Evolutionary conservation across 2,329 filamentous ascomycete genomes (phyloP), one percentile per base, ranked within the genome.

Genomic region (Alternaria viburni): DNA sequence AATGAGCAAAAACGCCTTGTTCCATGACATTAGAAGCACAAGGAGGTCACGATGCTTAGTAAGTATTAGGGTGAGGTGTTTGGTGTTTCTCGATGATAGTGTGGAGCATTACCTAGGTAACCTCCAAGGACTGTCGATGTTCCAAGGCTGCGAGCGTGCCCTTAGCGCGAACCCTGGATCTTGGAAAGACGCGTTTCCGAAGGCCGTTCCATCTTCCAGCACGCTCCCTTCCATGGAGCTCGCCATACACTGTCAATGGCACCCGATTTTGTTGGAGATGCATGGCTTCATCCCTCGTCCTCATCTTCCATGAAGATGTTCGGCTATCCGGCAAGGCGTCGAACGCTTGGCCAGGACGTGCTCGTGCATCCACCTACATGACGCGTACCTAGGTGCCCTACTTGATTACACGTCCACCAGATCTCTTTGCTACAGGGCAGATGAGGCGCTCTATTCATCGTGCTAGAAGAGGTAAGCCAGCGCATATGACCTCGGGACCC

Each of bases 391-490:
- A n/a, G n/a, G n/a, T n/a, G n/a, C n/a, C n/a, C n/a, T n/a, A n/a
- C n/a, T n/a, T n/a, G 15, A 25, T 15, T 2, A 25, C 28, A n/a
- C 43, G 23, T 15, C 12, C 13, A 56, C 54, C 58, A 36, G 57
- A 21, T 44, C 21, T 6, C n/a, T 25, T 17, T 15, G 19, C 9
- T 46, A 44, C 44, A 13, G 32, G 54, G 63, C 67, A 65, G 64
- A 78, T 78, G 74, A 71, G 73, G 68, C 74, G 75, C 59, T 65
- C 70, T 41, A 32, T 72, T 2, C 59, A 62, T 41, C 61, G 62
- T 36, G 41, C 65, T 17, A 65, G 64, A 61, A 67, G 69, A 66
- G 74, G 76, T 74, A 63, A 9, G 44, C 44, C 8, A 23, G 36
- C 17, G 19, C 9, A 25, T 10, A 19, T 9, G 26, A 5, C 25